Percentiles rank a stretch among this genome's conserved stretches.
These are phyloP conservation scores for Globisporangium polare DNA, from an alignment of 352 stramenopile species.

Conservation along the genomic window DNA sequence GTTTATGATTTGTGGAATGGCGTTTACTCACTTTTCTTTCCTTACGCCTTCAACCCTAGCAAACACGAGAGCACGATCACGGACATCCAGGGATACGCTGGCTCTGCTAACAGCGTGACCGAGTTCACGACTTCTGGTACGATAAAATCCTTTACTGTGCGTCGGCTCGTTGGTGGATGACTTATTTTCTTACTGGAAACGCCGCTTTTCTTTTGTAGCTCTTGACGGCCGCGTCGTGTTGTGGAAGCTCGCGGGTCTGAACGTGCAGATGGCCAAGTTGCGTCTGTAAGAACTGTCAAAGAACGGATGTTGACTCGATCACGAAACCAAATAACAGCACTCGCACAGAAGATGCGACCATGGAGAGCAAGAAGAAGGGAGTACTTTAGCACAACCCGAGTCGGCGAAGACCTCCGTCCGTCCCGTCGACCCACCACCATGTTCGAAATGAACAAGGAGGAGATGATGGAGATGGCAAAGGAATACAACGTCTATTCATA, in stretches of 20 bases:
- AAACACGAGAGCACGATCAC: constrained; percentile 87
- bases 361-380: background rate
- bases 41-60: constrained; percentile 20
- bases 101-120: constrained; percentile 50
- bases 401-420: background rate
- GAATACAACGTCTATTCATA: constrained; percentile 71
- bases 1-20: background rate
- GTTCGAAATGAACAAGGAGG: constrained; percentile 8
- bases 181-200: background rate
- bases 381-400: background rate
- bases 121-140: constrained; percentile 84
- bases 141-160: background rate
- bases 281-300: constrained; percentile 43
- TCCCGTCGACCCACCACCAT: background rate
- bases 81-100: constrained; percentile 66
- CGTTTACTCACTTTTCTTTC: background rate
- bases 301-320: constrained; percentile 1
- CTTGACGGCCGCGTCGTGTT: constrained; percentile 79
- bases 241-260: constrained; percentile 72
- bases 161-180: too few species aligned
- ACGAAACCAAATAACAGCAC: constrained; percentile 1
- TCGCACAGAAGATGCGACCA: background rate
- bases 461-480: background rate
- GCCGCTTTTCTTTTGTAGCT: constrained; percentile 25
- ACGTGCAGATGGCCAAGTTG: constrained; percentile 78